These are phyloP conservation scores for Calycina herbarum DNA, from an alignment of 2,329 filamentous ascomycete species.

Conservation along the genomic window DNA sequence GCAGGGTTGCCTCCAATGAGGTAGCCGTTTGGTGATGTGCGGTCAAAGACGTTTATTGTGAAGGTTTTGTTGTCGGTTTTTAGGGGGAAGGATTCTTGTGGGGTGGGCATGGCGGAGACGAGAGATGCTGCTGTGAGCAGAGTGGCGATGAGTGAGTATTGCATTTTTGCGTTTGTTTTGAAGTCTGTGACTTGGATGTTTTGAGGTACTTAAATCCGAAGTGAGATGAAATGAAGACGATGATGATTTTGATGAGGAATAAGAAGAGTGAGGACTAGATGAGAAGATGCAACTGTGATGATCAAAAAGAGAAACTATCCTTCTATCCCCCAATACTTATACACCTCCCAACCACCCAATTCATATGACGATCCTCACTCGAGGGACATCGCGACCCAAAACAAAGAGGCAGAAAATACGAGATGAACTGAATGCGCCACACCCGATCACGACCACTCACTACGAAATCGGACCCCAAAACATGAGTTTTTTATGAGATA, in stretches of 20 bases:
- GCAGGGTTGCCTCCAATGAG: not conserved
- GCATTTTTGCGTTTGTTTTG: not conserved
- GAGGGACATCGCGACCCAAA: not conserved
- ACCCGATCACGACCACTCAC: not conserved
- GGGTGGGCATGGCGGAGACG: not conserved
- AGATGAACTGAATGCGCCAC: not conserved
- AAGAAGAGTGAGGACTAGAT: not conserved
- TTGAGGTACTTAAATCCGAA: not conserved
- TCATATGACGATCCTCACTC: not conserved
- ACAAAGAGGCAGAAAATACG: not conserved
- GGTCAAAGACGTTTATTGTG: not conserved
- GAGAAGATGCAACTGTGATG: not conserved
- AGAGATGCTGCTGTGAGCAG: not conserved
- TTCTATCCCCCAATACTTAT: not conserved
- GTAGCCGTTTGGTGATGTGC: not conserved
- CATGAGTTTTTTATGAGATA: not conserved
- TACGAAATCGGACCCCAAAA: not conserved
- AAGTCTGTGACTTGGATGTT: not conserved
- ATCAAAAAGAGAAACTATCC: not conserved
- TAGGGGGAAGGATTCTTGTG: not conserved
- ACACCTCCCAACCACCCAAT: conserved; percentile 1
- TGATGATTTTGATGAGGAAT: not conserved
- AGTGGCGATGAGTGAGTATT: not conserved
- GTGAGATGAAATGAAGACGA: not conserved
- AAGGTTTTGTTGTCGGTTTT: not conserved